phyloP scores from a whole-genome alignment of 495 filamentous ascomycete genomes.

The Lasiosphaeria miniovina region DNA sequence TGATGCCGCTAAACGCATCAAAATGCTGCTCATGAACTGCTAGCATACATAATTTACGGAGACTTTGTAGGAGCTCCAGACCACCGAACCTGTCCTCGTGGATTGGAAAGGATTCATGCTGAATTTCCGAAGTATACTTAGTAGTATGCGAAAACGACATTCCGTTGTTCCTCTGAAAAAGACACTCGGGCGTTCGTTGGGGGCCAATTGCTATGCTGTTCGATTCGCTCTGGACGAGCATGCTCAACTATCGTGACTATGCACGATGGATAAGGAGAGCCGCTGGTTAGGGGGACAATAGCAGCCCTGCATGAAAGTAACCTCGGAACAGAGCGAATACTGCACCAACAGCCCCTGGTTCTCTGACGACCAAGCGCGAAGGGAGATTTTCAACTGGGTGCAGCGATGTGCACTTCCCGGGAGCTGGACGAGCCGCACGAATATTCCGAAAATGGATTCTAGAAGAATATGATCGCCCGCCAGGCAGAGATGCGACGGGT shows the following conservation, averaged over 20 bases:
- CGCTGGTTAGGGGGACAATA: background rate
- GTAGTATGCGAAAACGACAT: background rate
- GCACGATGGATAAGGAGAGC: background rate
- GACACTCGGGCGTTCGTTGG: background rate
- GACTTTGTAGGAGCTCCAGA: too few species aligned
- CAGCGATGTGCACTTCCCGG: background rate
- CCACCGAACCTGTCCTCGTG: too few species aligned
- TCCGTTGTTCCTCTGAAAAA: background rate
- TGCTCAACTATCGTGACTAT: too few species aligned
- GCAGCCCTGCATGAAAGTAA: background rate
- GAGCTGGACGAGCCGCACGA: background rate
- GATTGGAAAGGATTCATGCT: background rate
- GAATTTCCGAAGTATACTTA: background rate
- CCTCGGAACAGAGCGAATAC: background rate
- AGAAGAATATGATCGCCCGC: background rate
- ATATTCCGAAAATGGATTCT: background rate
- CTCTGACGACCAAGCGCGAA: background rate
- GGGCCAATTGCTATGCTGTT: background rate
- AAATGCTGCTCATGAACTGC: too few species aligned
- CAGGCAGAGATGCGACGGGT: background rate
- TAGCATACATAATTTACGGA: too few species aligned
- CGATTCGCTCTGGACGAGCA: too few species aligned
- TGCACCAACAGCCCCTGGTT: background rate
- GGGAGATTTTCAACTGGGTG: background rate
- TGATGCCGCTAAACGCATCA: too few species aligned